These are phyloP conservation scores for Diaporthe capsici DNA, from an alignment of 2,329 filamentous ascomycete genomes.

Conservation along the genomic window DNA sequence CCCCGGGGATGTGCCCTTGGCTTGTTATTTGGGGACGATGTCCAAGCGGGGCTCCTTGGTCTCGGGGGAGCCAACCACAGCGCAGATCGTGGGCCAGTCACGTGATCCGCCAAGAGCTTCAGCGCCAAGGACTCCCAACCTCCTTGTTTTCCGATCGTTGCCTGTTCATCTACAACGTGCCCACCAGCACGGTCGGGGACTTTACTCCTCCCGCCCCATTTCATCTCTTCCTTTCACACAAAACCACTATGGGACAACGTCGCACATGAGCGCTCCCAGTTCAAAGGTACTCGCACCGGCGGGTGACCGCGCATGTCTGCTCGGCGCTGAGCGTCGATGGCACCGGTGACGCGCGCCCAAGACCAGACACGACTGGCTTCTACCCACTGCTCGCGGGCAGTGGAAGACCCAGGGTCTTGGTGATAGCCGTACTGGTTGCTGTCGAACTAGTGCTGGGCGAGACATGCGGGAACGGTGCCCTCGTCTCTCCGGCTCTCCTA, in stretches of 20 bases:
- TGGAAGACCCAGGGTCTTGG: slow-evolving; percentile 36
- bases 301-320: slow-evolving; percentile 37
- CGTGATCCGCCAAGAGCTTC: slow-evolving; percentile 6
- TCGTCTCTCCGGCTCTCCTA: slow-evolving; percentile 32
- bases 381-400: slow-evolving; percentile 29
- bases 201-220: background rate
- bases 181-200: background rate
- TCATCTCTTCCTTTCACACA: background rate
- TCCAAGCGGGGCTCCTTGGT: background rate
- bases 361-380: slow-evolving; percentile 33
- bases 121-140: slow-evolving; percentile 25
- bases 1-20: too few species aligned
- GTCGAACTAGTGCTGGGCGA: slow-evolving; percentile 33
- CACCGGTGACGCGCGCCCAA: slow-evolving; percentile 31
- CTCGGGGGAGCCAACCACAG: slow-evolving; percentile 2
- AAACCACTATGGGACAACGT: slow-evolving; percentile 7
- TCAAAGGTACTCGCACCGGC: slow-evolving; percentile 39
- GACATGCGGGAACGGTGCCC: slow-evolving; percentile 36
- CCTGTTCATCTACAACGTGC: background rate
- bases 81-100: background rate
- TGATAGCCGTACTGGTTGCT: slow-evolving; percentile 31
- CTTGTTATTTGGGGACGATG: too few species aligned
- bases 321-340: slow-evolving; percentile 31
- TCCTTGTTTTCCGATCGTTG: background rate
- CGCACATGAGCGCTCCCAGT: slow-evolving; percentile 31